A percentile compares a stretch with the other conserved stretches of the same genome.
These are phyloP conservation scores for Alternaria gaisen DNA, from an alignment of 2,329 filamentous ascomycete genomes.

Conservation along the genomic window DNA sequence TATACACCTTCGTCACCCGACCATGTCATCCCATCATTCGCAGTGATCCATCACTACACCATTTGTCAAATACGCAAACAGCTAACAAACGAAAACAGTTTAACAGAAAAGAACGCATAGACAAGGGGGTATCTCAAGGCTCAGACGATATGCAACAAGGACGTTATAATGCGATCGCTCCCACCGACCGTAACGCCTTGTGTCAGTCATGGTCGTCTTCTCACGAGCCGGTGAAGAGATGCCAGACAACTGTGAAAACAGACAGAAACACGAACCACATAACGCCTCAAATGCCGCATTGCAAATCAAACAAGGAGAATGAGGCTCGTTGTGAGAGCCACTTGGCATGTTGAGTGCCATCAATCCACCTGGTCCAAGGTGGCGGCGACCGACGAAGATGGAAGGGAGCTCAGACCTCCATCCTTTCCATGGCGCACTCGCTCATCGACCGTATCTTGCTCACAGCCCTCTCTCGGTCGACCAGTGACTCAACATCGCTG, in stretches of 20 bases:
- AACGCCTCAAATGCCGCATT: conserved; percentile 5
- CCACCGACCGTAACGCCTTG: conserved; percentile 34
- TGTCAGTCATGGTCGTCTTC: conserved; percentile 27
- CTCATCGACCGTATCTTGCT: conserved; percentile 61
- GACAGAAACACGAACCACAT: background rate
- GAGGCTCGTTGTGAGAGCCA: background rate
- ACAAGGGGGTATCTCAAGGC: conserved; percentile 33
- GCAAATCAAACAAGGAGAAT: background rate
- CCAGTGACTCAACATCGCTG: conserved; percentile 46
- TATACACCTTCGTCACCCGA: background rate
- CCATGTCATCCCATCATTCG: background rate
- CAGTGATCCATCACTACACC: background rate
- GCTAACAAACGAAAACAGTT: background rate
- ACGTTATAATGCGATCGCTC: conserved; percentile 30
- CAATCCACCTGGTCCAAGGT: background rate
- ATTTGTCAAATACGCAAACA: background rate
- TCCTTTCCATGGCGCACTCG: conserved; percentile 62
- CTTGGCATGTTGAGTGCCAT: conserved; percentile 3
- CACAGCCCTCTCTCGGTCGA: conserved; percentile 45
- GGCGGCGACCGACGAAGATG: background rate
- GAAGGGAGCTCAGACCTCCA: conserved; percentile 56
- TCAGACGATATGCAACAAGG: conserved; percentile 24
- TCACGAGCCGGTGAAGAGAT: conserved; percentile 29
- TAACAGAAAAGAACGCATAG: conserved; percentile 9
- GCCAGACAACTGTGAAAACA: conserved; percentile 2